A percentile compares a stretch with the other conserved stretches of the same genome.
Evolutionary conservation across 129 eudicot species (phyloP).

Genomic region (Artemisia argyi): DNA sequence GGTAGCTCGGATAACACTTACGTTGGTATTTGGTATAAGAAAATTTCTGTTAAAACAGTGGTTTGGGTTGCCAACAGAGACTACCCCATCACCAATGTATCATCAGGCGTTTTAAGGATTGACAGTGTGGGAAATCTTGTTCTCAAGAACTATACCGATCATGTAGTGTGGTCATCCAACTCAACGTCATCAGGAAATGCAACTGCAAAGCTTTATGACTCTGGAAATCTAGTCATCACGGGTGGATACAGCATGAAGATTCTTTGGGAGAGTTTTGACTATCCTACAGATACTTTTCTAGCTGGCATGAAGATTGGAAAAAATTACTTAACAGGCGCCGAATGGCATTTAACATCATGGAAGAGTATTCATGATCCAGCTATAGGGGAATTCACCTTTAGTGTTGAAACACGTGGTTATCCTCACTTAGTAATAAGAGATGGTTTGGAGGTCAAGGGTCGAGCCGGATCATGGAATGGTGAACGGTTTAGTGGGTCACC

Average conservation of each 20-base stretch:
- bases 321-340: background rate
- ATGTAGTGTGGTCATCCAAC: no score
- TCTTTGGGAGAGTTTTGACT: conserved; percentile 17
- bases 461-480: conserved; percentile 14
- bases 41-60: no score
- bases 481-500: background rate
- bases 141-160: no score
- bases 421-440: background rate
- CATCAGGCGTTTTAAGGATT: no score
- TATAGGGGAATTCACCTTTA: background rate
- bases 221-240: background rate
- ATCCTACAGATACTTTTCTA: conserved; percentile 2
- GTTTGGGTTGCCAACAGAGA: no score
- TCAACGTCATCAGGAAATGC: no score
- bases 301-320: conserved; percentile 12
- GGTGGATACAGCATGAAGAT: background rate
- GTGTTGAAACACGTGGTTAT: background rate
- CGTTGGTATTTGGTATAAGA: no score
- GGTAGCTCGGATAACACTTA: no score
- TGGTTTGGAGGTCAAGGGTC: background rate
- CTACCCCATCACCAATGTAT: no score
- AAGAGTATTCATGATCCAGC: conserved; percentile 13
- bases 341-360: conserved; percentile 15
- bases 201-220: background rate
- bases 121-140: no score